Evolutionary conservation across 306 rosid genomes (phyloP).

Genomic region (Cicer pinnatifidum): DNA sequence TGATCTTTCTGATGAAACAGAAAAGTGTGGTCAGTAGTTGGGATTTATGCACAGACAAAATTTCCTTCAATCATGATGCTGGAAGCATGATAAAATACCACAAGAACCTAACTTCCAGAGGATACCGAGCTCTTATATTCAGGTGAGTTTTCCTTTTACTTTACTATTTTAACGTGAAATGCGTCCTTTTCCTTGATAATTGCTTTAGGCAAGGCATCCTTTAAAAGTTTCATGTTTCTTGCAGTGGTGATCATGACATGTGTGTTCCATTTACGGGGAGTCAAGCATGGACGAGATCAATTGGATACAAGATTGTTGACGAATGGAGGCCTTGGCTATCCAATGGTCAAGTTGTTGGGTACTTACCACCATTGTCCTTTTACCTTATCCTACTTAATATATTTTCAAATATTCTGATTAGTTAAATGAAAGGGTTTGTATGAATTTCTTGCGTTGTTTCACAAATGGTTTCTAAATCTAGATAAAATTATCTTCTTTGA

Average conservation of each 20-base stretch:
- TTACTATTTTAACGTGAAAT: too few relatives aligned
- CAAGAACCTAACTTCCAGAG: conserved; percentile 76
- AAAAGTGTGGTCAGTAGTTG: conserved; percentile 59
- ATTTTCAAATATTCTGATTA: conserved; percentile 7
- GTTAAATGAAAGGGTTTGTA: not conserved
- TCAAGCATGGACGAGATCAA: conserved; percentile 82
- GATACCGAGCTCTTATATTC: conserved; percentile 85
- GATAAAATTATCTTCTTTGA: not conserved
- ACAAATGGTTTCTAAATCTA: conserved; percentile 1
- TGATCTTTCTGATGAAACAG: conserved; percentile 47
- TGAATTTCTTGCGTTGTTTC: not conserved
- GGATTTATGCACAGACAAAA: conserved; percentile 65
- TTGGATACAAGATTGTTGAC: conserved; percentile 74
- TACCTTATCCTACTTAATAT: not conserved
- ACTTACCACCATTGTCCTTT: conserved; percentile 39
- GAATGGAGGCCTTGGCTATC: conserved; percentile 92
- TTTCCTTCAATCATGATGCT: conserved; percentile 57
- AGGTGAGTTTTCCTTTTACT: conserved; percentile 53
- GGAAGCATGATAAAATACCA: conserved; percentile 94
- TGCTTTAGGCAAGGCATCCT: conserved; percentile 8
- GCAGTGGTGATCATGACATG: conserved; percentile 95
- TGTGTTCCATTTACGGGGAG: conserved; percentile 92
- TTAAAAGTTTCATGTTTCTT: conserved; percentile 7
- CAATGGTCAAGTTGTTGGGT: conserved; percentile 87
- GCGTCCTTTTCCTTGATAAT: not conserved